phyloP scores from a whole-genome alignment of 2,329 filamentous ascomycete genomes.

The Diaporthe citriasiana region DNA sequence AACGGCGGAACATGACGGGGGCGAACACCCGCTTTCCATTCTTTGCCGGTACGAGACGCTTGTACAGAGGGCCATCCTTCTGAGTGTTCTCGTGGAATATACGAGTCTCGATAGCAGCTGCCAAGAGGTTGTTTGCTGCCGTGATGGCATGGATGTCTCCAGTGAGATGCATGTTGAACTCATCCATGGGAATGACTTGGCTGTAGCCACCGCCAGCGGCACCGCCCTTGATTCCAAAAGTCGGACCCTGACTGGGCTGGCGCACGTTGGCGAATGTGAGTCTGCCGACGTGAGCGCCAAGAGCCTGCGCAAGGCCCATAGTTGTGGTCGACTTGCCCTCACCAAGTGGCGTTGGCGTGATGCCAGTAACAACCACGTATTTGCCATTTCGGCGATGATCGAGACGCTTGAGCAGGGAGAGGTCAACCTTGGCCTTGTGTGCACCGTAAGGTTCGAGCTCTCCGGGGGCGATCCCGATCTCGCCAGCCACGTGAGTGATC shows the following conservation, averaged over 20 bases:
- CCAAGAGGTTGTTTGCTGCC: slow-evolving; percentile 95
- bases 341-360: slow-evolving; percentile 95
- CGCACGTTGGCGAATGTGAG: slow-evolving; percentile 96
- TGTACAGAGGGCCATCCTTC: slow-evolving; percentile 89
- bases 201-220: slow-evolving; percentile 98
- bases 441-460: slow-evolving; percentile 96
- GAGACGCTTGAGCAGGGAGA: slow-evolving; percentile 84
- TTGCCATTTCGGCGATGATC: slow-evolving; percentile 89
- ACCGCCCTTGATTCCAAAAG: slow-evolving; percentile 98
- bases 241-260: slow-evolving; percentile 96
- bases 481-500: slow-evolving; percentile 85
- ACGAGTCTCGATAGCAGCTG: slow-evolving; percentile 95
- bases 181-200: slow-evolving; percentile 99
- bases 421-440: slow-evolving; percentile 95
- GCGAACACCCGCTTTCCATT: slow-evolving; percentile 90
- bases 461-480: slow-evolving; percentile 88
- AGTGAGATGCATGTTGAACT: slow-evolving; percentile 98
- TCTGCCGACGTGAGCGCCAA: slow-evolving; percentile 88
- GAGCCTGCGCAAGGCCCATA: slow-evolving; percentile 92
- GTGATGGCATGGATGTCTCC: slow-evolving; percentile 98
- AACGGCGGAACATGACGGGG: slow-evolving; percentile 90
- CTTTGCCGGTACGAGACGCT: slow-evolving; percentile 88
- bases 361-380: slow-evolving; percentile 94
- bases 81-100: slow-evolving; percentile 99
- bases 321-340: slow-evolving; percentile 99